A percentile compares a stretch with the other conserved stretches of the same genome.
Conservation (phyloP, 2,329 filamentous ascomycete species). For the Ilyonectria robusta region DNA sequence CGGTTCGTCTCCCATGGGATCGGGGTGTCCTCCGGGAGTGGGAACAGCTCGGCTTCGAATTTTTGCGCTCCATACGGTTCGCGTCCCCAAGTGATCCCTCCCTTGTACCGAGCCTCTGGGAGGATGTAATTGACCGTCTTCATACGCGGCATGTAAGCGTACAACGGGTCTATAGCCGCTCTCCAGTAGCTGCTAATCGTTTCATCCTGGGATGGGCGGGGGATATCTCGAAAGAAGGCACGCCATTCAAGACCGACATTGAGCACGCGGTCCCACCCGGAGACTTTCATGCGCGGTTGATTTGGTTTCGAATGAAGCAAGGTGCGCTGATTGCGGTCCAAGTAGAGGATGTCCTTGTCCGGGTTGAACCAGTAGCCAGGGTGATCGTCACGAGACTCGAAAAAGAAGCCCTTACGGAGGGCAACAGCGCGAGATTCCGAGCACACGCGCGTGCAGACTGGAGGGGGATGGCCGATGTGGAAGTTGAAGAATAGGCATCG, state of each 20-base stretch:
- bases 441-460: constrained; percentile 41
- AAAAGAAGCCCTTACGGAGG: constrained; percentile 45
- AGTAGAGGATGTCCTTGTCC: constrained; percentile 48
- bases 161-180: constrained; percentile 37
- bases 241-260: constrained; percentile 51
- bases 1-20: constrained; percentile 46
- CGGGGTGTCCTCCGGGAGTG: constrained; percentile 36
- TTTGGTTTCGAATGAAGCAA: constrained; percentile 32
- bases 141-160: constrained; percentile 43
- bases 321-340: constrained; percentile 47
- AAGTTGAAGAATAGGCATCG: constrained; percentile 38
- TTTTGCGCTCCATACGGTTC: constrained; percentile 45
- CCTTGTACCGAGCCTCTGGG: constrained; percentile 44
- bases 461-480: constrained; percentile 40
- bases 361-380: constrained; percentile 47
- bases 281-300: constrained; percentile 28
- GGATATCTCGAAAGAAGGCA: constrained; percentile 46
- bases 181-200: constrained; percentile 42
- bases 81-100: constrained; percentile 45
- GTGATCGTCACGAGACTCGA: constrained; percentile 22
- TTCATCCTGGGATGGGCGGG: constrained; percentile 39
- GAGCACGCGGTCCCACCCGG: constrained; percentile 44
- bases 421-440: constrained; percentile 47
- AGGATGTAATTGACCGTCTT: constrained; percentile 47
- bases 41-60: constrained; percentile 35